A percentile compares a stretch with the other conserved stretches of the same genome.
Evolutionary conservation across 179 eudicot genomes (phyloP).

Genomic region (Beta corolliflora): DNA sequence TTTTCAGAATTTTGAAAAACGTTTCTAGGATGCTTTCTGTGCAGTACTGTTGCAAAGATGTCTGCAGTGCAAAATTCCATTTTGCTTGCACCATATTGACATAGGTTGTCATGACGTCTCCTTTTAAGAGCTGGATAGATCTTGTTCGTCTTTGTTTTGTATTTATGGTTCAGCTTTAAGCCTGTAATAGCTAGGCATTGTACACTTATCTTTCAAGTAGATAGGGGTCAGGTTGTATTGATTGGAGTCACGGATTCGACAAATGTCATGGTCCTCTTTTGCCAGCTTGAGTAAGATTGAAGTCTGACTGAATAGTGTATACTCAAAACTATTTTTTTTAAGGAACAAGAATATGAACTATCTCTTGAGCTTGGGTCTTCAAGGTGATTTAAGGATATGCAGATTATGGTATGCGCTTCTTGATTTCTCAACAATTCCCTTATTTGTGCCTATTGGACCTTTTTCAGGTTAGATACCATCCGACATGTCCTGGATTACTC

Average conservation of each 20-base stretch:
- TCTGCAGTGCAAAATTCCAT: neutral
- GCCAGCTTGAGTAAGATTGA: neutral
- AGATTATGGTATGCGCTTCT: slow-evolving; percentile 9
- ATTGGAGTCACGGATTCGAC: neutral
- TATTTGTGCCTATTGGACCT: slow-evolving; percentile 1
- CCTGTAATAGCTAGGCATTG: neutral
- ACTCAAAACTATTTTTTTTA: neutral
- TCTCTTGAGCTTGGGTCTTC: neutral
- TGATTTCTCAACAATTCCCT: neutral
- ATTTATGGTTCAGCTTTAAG: neutral
- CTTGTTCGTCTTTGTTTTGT: slow-evolving; percentile 3
- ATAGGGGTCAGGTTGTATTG: neutral
- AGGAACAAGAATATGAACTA: neutral
- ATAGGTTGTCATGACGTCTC: neutral
- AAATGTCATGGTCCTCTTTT: neutral
- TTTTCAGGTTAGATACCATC: slow-evolving; percentile 96
- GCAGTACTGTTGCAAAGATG: neutral
- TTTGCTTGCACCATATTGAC: neutral
- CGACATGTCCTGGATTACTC: slow-evolving; percentile 71
- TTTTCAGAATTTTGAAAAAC: neutral
- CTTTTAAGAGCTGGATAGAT: neutral
- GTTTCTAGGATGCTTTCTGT: neutral
- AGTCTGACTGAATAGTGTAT: neutral
- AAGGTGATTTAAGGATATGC: neutral
- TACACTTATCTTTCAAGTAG: neutral